Base-by-base conservation (phyloP, 805 yeast species). In the Saccharomyces jurei region DNA sequence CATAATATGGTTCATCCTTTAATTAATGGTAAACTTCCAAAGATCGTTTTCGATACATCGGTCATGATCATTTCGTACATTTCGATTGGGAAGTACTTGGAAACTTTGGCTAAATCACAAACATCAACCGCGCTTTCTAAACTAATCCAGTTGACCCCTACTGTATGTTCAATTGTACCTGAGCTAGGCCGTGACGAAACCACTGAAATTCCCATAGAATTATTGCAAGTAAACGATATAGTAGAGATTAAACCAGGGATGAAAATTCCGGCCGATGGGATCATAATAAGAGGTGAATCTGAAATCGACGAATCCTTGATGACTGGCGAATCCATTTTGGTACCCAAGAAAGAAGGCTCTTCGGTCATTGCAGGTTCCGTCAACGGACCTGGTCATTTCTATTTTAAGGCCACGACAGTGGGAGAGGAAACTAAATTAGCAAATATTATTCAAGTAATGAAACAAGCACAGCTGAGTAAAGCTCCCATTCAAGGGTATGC, bases 401-500 rank as follows among this genome's bases (percentile, higher is more conserved):
- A 82, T 62, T 79, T 91, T 66, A 75, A 72, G 58, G 92, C 91
- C 0, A 76, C 81, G 2, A 75, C 77, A 6, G 80, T 95, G 2
- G 97, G 97, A 9, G 83, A 84, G 57, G 83, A 86, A 58, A 91
- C 98, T 1, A 91, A 87, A 64, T 78, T 94, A 41, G 83, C 94
- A 52, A 91, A 90, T 63, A 90, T 95, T 57, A 94, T 95, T 52
- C 77, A 80, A 52, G 76, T 92, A 47, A 96, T 94, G 52, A 87
- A 85, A 67, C 87, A 88, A 54, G 96, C 99, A 0, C 99, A 95
- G 69, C 77, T 89, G 48, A 77, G 83, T 30, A 84, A 84, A 59
- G 96, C 97, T 0, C 97, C 97, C 2, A 87, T 92, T 36, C 99
- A 94, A 70, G 76, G 89, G 50, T 86, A 77, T 64, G 96, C 97